Evolutionary conservation across 352 stramenopile species (phyloP).

Genomic region (Globisporangium cystogenes): DNA sequence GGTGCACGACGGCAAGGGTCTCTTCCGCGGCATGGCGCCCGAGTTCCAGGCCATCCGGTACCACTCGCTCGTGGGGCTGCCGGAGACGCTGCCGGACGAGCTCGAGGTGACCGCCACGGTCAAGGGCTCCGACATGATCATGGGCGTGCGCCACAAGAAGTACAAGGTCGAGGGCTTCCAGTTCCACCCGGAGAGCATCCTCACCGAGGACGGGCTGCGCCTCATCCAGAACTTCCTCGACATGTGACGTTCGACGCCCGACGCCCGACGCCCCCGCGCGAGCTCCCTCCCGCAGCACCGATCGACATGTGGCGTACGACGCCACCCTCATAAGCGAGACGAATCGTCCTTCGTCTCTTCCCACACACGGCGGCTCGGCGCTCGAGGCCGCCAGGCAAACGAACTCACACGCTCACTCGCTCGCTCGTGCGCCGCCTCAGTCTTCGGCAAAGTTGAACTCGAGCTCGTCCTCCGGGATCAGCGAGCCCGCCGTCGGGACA

Average conservation of each 20-base stretch:
- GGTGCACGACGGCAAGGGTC: constrained; percentile 74
- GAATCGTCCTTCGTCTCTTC: too few species aligned
- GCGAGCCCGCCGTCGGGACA: constrained; percentile 23
- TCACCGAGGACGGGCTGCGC: constrained; percentile 74
- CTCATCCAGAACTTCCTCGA: constrained; percentile 88
- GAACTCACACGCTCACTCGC: background rate
- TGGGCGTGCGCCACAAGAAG: constrained; percentile 85
- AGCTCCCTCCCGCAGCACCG: background rate
- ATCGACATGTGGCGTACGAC: too few species aligned
- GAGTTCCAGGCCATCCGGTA: constrained; percentile 85
- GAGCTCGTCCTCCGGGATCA: constrained; percentile 41
- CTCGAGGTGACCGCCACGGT: constrained; percentile 81
- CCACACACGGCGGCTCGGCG: too few species aligned
- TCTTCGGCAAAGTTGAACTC: constrained; percentile 81
- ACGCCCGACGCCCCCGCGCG: too few species aligned
- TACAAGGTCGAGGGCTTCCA: constrained; percentile 85
- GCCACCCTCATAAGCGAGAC: too few species aligned
- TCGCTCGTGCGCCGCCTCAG: constrained; percentile 13
- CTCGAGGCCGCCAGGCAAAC: too few species aligned
- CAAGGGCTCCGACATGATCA: constrained; percentile 85
- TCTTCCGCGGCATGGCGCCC: constrained; percentile 77
- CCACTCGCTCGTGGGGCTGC: constrained; percentile 81
- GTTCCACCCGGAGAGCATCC: constrained; percentile 87
- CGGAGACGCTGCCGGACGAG: constrained; percentile 70
- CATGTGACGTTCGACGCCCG: constrained; percentile 36